Evolutionary conservation across 805 yeast genomes (phyloP).

Genomic region (Huiozyma naganishii): DNA sequence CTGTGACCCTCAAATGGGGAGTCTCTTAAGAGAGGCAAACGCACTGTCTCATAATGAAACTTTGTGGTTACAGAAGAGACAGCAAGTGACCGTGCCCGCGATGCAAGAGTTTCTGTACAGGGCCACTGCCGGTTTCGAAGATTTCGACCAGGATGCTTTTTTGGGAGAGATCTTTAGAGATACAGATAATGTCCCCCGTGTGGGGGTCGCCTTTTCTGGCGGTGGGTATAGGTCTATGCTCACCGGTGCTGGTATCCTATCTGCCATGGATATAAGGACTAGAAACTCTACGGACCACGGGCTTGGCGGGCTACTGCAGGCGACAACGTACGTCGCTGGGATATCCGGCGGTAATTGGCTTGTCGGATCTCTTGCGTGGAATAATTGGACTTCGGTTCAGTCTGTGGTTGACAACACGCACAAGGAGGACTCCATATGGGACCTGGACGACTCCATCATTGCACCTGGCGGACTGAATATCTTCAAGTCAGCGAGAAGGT

Average conservation of each 20-base stretch:
- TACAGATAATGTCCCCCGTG: constrained; percentile 28
- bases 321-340: constrained; percentile 62
- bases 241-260: constrained; percentile 71
- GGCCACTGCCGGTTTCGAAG: constrained; percentile 19
- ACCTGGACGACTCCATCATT: constrained; percentile 50
- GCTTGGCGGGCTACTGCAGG: constrained; percentile 64
- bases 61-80: constrained; percentile 40
- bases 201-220: constrained; percentile 63
- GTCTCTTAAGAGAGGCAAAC: constrained; percentile 8
- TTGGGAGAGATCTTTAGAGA: constrained; percentile 14
- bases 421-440: constrained; percentile 48
- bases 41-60: constrained; percentile 35
- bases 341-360: constrained; percentile 84
- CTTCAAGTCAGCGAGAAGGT: constrained; percentile 40
- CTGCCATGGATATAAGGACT: constrained; percentile 76
- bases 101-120: constrained; percentile 36
- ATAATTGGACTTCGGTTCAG: constrained; percentile 65
- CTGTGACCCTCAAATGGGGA: background rate
- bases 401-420: constrained; percentile 36
- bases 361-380: constrained; percentile 54
- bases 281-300: constrained; percentile 41
- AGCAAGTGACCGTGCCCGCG: constrained; percentile 34
- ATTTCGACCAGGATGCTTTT: constrained; percentile 6
- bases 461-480: constrained; percentile 54
- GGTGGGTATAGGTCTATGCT: constrained; percentile 92